Evolutionary conservation across 129 eudicot species (phyloP), one percentile per base, ranked within the genome.

Genomic region (Flaveria trinervia): DNA sequence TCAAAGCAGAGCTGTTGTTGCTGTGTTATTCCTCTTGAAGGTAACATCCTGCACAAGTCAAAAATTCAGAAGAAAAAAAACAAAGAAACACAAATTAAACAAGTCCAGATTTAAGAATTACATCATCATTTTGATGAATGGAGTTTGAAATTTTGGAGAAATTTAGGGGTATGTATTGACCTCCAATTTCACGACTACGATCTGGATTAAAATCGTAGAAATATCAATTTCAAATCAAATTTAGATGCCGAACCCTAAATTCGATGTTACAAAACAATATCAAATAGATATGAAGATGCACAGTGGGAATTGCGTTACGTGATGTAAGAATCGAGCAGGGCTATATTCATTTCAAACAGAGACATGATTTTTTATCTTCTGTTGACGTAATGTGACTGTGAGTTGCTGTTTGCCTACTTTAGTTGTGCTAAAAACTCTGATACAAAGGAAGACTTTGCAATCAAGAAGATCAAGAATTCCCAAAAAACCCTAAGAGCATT

Each of bases 11-110:
- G 71, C 6, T 65, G 86, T 16, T 69, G 81, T 11, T 78, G 85
- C 84, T 0, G 79, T 70, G 79, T 68, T 86, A 80, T 79, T 83
- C 98, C 98, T 69, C 98, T 82, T 14, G 98, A 84, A 56, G 90
- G 84, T 75, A 89, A 91, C 98, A 93, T 93, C 56, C 52, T 71
- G 45, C 36, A 65, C 20, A 16, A 41, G 16, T 59, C 44, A 6
- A 14, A 65, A 46, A 65, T 73, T 59, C 79, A 54, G 36, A 73
- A 52, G 65, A 64, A 5, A 26, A 26, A 2, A 26, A 26, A 23
- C 30, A 62, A 7, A 20, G 7, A 56, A 8, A 48, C 52, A 20
- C 28, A 56, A 3, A 66, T 67, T 68, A 67, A 80, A 73, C 62
- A 41, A 54, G 22, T 25, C 11, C 49, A 55, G 17, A 14, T 72